Conservation (phyloP, 371 early-diverging fungal genomes). For the Funneliformis caledonium region DNA sequence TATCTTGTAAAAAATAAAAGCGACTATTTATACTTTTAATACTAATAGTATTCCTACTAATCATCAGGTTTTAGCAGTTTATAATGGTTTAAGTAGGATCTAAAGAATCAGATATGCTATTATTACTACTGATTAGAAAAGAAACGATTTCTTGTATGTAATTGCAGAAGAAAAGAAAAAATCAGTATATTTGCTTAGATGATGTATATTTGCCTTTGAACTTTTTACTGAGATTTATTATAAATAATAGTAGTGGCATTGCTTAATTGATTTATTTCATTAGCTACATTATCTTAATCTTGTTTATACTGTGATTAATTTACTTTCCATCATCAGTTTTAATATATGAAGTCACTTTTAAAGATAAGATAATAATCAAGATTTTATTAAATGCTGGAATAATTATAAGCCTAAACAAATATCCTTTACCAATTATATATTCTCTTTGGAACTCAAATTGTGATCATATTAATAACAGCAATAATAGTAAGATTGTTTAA, state of each 20-base stretch:
- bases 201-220: constrained; percentile 15
- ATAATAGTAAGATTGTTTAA: constrained; percentile 29
- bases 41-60: neutral
- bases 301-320: constrained; percentile 31
- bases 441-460: constrained; percentile 29
- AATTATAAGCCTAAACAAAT: constrained; percentile 22
- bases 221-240: constrained; percentile 18
- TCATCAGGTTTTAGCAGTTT: constrained; percentile 24
- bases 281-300: constrained; percentile 29
- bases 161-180: constrained; percentile 26
- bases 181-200: constrained; percentile 25
- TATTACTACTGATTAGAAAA: neutral
- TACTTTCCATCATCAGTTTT: constrained; percentile 33
- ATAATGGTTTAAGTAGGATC: constrained; percentile 23
- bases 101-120: constrained; percentile 15
- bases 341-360: constrained; percentile 17
- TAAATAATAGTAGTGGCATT: constrained; percentile 8
- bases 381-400: constrained; percentile 30
- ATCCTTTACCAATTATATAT: constrained; percentile 25
- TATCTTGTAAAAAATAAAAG: constrained; percentile 17
- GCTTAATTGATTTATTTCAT: constrained; percentile 29
- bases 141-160: constrained; percentile 11
- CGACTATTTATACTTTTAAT: constrained; percentile 26
- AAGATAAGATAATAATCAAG: constrained; percentile 18
- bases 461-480: constrained; percentile 27